A percentile compares a stretch with the other conserved stretches of the same genome.
Evolutionary conservation across 2,329 filamentous ascomycete species (phyloP).

Genomic region (Thielaviopsis punctulata): DNA sequence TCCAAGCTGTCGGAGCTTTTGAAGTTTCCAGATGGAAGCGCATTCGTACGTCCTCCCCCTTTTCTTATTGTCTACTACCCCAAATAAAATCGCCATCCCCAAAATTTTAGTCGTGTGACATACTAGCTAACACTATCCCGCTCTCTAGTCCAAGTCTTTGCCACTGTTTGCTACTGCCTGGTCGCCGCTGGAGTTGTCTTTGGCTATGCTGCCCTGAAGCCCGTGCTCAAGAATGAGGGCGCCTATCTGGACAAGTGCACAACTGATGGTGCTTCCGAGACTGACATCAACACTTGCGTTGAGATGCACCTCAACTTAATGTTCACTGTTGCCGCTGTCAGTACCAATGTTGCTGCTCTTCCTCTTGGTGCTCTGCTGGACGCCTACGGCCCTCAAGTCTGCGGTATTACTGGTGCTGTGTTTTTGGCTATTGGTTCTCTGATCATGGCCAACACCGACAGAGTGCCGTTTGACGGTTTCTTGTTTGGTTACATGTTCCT

Average conservation of each 20-base stretch:
- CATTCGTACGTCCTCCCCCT: constrained; percentile 24
- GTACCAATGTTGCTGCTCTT: constrained; percentile 71
- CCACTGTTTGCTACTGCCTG: constrained; percentile 24
- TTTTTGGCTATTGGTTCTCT: constrained; percentile 54
- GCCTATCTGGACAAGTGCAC: constrained; percentile 50
- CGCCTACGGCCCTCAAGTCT: constrained; percentile 60
- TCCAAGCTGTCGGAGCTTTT: constrained; percentile 34
- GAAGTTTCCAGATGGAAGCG: constrained; percentile 38
- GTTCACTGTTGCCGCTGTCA: constrained; percentile 81
- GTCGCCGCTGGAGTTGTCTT: constrained; percentile 52
- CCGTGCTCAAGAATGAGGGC: constrained; percentile 55
- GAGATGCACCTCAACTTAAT: constrained; percentile 65
- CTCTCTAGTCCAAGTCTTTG: constrained; percentile 21
- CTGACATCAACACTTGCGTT: constrained; percentile 25
- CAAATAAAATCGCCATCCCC: not conserved
- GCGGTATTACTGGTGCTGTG: constrained; percentile 52
- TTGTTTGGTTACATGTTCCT: constrained; percentile 59
- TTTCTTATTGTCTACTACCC: not conserved
- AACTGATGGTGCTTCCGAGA: constrained; percentile 14
- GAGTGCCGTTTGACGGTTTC: constrained; percentile 56
- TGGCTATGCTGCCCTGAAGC: constrained; percentile 72
- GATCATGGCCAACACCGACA: constrained; percentile 50
- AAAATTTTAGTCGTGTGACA: not conserved
- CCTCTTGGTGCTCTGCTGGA: constrained; percentile 77
- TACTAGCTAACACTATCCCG: not conserved